Evolutionary conservation across 225 moss, liverwort and hornwort species (phyloP), one percentile per base, ranked within the genome.

Genomic region (Thuidium tamariscinum): DNA sequence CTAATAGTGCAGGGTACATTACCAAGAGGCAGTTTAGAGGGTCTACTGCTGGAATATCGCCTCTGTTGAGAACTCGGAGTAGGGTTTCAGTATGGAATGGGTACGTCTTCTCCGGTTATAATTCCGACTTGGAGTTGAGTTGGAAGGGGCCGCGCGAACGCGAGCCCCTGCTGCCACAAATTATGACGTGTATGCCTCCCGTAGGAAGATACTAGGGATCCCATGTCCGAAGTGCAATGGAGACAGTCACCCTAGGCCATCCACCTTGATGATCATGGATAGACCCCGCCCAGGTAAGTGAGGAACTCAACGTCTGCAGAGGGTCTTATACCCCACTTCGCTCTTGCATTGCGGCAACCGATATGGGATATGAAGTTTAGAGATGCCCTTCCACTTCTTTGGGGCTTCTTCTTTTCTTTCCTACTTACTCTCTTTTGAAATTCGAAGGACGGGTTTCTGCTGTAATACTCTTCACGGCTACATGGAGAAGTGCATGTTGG

Each of bases 181-280:
- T 94, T 92, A 93, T 91, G 89, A 95, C 91, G 89, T 94, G 91
- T 93, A 94, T 92, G 88, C 93, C 92, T 91, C 92, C 93, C 90
- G 87, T 87, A 76, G 82, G 76, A 70, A 90, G 87, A 87, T 87
- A 87, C 87, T 87, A 84, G 81, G 27, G 77, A 80, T 69, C 80
- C 84, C 84, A 75, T 67, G 84, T 76, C 90, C 90, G 52, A 8
- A 54, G 90, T 90, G 90, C 90, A 90, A 90, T 90, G 87, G 87
- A 84, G 76, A 66, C 81, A 81, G 81, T 52, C 6, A 37, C 90
- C 37, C 90, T 90, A 91, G 87, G 91, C 87, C 89, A 89, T 91
- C 87, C 85, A 84, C 91, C 89, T 78, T 84, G 0, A 0, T 69
- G 89, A 89, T 91, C 7, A 91, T 25, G 74, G 91, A 89, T 89